Evolutionary conservation across 2,329 filamentous ascomycete genomes (phyloP).

Genomic region (Zarea fungicola): DNA sequence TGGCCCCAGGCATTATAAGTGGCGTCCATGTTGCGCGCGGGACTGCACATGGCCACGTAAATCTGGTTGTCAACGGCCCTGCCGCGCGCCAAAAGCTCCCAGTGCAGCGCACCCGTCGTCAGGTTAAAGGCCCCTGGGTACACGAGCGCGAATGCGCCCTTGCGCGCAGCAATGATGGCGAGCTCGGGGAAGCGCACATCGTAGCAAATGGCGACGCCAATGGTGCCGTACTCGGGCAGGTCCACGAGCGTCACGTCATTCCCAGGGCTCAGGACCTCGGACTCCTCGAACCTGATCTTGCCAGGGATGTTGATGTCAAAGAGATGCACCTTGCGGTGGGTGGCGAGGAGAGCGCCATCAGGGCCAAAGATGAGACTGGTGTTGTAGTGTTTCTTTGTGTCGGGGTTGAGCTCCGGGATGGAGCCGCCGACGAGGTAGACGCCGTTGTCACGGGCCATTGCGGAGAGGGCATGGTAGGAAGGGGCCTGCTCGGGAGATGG

Average conservation of each 20-base stretch:
- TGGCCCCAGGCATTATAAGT: conserved; percentile 90
- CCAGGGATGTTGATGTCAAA: conserved; percentile 98
- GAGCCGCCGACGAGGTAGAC: conserved; percentile 86
- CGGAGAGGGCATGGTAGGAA: conserved; percentile 77
- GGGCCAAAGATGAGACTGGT: conserved; percentile 81
- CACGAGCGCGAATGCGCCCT: conserved; percentile 79
- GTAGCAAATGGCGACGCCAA: conserved; percentile 93
- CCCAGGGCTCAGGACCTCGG: conserved; percentile 80
- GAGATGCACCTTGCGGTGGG: conserved; percentile 88
- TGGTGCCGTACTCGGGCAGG: conserved; percentile 79
- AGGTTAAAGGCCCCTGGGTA: conserved; percentile 98
- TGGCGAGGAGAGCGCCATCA: conserved; percentile 71
- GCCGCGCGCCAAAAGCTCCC: conserved; percentile 75
- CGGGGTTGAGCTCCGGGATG: conserved; percentile 71
- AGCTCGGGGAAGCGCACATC: conserved; percentile 95
- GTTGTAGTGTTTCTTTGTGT: conserved; percentile 72
- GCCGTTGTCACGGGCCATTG: conserved; percentile 71
- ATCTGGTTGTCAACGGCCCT: conserved; percentile 91
- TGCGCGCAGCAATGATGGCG: conserved; percentile 79
- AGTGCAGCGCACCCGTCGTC: conserved; percentile 88
- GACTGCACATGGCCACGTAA: conserved; percentile 89
- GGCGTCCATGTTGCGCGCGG: conserved; percentile 68
- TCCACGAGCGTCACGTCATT: conserved; percentile 82
- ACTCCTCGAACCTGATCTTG: conserved; percentile 87
- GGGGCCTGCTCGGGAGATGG: conserved; percentile 67